A percentile compares a stretch with the other conserved stretches of the same genome.
phyloP scores from a whole-genome alignment of 1,139 yeast species.

The Magnusiomyces magnusii region DNA sequence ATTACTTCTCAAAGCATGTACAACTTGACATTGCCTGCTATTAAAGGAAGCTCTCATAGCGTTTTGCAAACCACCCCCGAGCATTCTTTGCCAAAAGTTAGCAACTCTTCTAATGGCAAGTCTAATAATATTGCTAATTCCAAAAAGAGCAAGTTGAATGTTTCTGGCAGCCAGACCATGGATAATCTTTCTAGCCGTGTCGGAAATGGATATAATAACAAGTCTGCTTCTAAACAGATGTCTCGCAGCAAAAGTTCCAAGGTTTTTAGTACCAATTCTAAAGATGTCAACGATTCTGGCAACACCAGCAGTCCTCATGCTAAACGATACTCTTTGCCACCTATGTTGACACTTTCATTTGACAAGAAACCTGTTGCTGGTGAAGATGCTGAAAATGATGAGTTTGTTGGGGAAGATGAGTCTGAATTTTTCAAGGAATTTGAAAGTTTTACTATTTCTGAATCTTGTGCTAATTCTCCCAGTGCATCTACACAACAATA shows the following conservation, averaged over 20 bases:
- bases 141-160: neutral
- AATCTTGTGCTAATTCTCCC: neutral
- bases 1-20: conserved; percentile 5
- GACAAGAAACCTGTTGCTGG: neutral
- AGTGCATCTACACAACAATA: neutral
- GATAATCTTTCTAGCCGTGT: neutral
- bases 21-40: neutral
- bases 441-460: neutral
- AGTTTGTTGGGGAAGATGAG: neutral
- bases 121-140: neutral
- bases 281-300: neutral
- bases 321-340: conserved; percentile 5
- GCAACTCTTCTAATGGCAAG: neutral
- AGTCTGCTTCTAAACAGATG: neutral
- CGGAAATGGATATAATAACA: neutral
- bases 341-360: conserved; percentile 2
- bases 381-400: neutral
- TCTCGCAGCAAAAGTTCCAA: neutral
- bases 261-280: neutral
- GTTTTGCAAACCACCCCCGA: neutral
- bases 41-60: neutral
- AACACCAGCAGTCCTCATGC: neutral
- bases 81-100: neutral
- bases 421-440: neutral
- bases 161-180: neutral